Percentiles rank a stretch among this genome's conserved stretches.
Evolutionary conservation across 2,329 filamentous ascomycete species (phyloP).

Genomic region (Epichloe sp.): DNA sequence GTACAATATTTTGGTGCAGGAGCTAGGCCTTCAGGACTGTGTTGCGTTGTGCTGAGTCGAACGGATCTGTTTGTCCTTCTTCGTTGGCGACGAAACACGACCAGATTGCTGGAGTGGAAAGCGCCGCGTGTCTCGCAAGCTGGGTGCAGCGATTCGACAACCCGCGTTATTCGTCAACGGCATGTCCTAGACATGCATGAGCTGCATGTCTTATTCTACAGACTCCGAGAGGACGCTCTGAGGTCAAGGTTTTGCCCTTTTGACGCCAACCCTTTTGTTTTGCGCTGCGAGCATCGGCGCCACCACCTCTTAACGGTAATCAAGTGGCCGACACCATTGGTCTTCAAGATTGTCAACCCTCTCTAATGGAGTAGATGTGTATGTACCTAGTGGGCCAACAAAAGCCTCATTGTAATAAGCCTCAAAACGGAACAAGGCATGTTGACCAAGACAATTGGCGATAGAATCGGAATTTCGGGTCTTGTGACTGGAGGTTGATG

Average conservation of each 20-base stretch:
- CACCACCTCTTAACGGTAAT: neutral
- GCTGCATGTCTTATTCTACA: conserved; percentile 23
- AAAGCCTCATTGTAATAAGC: neutral
- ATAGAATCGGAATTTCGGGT: neutral
- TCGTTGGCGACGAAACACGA: neutral
- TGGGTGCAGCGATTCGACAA: neutral
- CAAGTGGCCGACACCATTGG: neutral
- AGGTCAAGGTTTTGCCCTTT: conserved; percentile 12
- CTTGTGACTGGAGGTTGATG: neutral
- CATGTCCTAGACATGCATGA: conserved; percentile 22
- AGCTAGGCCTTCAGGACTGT: neutral
- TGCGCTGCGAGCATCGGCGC: conserved; percentile 2
- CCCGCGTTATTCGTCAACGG: conserved; percentile 14
- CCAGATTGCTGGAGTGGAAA: neutral
- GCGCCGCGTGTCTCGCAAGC: neutral
- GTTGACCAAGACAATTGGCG: neutral
- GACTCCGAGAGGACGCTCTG: conserved; percentile 23
- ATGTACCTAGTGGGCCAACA: neutral
- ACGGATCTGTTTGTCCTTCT: too few species aligned
- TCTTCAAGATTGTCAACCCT: neutral
- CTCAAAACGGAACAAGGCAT: neutral
- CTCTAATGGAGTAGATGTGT: neutral
- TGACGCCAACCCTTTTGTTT: conserved; percentile 9
- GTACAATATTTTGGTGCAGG: neutral
- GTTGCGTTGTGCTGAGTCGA: neutral